These are phyloP conservation scores for Colletotrichum higginsianum DNA, from an alignment of 2,329 filamentous ascomycete species.

Conservation along the genomic window DNA sequence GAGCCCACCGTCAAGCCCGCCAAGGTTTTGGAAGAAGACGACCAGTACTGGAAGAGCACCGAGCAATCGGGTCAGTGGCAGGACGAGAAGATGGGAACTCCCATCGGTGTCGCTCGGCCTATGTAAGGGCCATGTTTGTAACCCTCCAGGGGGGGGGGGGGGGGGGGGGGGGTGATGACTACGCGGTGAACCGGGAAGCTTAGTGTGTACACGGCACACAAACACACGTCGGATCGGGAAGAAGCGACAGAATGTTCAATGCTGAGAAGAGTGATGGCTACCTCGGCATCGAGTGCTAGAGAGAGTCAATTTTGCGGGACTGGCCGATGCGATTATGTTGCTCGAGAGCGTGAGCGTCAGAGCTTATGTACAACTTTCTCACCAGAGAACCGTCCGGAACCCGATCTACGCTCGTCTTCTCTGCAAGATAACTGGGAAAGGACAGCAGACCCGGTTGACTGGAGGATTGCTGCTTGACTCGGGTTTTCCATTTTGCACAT, in stretches of 20 bases:
- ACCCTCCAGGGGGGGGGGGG: neutral
- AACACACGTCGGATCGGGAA: neutral
- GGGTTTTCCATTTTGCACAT: neutral
- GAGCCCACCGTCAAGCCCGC: constrained; percentile 22
- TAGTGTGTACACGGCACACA: neutral
- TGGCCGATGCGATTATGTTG: neutral
- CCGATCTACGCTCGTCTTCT: neutral
- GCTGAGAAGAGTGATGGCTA: neutral
- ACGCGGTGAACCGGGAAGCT: neutral
- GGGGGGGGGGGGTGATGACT: neutral
- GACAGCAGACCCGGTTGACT: neutral
- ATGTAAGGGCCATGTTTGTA: constrained; percentile 3
- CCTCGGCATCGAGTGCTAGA: constrained; percentile 2
- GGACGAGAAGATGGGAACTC: constrained; percentile 39
- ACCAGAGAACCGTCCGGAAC: neutral
- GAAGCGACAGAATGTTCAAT: constrained; percentile 12
- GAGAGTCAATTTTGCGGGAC: neutral
- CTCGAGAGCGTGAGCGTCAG: neutral
- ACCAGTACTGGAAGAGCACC: constrained; percentile 42
- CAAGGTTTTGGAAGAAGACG: constrained; percentile 41
- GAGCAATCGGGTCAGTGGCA: constrained; percentile 39
- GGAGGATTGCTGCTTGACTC: neutral
- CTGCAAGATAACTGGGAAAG: neutral
- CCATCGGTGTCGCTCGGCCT: constrained; percentile 27
- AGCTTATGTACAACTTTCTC: neutral